Base-by-base conservation (phyloP, 78 protist species). In the Emiliania huxleyi region DNA sequence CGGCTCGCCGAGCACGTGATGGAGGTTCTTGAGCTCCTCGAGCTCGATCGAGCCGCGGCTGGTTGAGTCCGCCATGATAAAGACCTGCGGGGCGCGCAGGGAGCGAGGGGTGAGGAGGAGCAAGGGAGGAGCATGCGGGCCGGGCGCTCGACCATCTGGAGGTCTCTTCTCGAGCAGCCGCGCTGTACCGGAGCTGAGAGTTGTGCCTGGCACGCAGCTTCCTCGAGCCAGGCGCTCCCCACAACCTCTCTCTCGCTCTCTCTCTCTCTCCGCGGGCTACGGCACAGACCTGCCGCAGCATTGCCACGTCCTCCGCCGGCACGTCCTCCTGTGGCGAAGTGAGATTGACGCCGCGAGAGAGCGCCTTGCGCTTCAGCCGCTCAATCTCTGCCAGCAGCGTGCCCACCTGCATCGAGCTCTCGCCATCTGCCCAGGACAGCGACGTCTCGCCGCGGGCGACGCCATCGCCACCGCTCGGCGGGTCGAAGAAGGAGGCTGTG, bases 311-410 rank as follows among this genome's bases (percentile, higher is more conserved):
- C 49, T 77, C 87, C 12, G 87, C 87, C n/a, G 87, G 87, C 87
- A 77, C 87, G 48, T 42, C 87, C 87, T 77, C 87, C 21, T 44
- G 89, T 2, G 52, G 89, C 56, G 89, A 81, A 0, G 89, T 44
- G 37, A 81, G 89, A 56, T 81, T 81, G 29, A 81, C 89, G 56
- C 89, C 89, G 48, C 89, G 89, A 37, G 89, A 42, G 89, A 81
- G 89, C 42, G 89, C 89, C 89, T 81, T 81, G 56, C 89, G 89
- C 89, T 81, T 81, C 38, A 81, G 89, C 35, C 89, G 89, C 56
- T 81, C 89, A 56, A 81, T 81, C 89, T 81, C 89, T 2, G 55
- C 38, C 15, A 81, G 12, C 56, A 81, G 55, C 37, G 48, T 0
- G 33, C 19, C 29, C 62, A 52, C 62, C 62, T 52, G 62, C 15